Evolutionary conservation across 1,139 yeast genomes (phyloP), one percentile per base, ranked within the genome.

Genomic region (Candida sp.): DNA sequence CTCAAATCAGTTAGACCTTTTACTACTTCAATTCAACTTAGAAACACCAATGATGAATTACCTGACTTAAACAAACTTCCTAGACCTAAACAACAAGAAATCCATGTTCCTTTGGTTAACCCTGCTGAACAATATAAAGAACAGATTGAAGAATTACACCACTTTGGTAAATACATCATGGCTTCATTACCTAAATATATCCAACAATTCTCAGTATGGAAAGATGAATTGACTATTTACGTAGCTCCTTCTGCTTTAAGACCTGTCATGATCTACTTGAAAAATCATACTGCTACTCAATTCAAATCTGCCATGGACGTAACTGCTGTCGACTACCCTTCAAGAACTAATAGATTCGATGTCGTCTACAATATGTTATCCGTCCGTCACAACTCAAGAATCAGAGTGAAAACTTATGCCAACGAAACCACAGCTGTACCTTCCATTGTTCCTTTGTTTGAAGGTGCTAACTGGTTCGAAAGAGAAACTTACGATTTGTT

Each of bases 391-490:
- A 88, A 88, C 69, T 84, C 96, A 11, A 79, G 96, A 64, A 86
- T 88, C 62, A 78, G 96, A 65, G 91, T 88, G 60, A 88, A 88
- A 74, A 87, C 96, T 22, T 88, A 86, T 59, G 95, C 96, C 22
- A 82, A 82, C 46, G 96, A 88, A 65, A 81, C 87, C 42, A 77
- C 86, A 42, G 80, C 95, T 5, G 95, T 88, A 47, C 96, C 96
- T 37, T 82, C 90, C 44, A 66, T 85, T 48, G 82, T 84, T 19
- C 81, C 82, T 21, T 60, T 88, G 47, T 87, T 69, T 64, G 81
- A 82, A 61, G 95, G 96, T 50, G 85, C 90, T 49, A 87, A 88
- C 69, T 88, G 96, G 96, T 85, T 80, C 61, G 96, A 87, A 70
- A 80, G 96, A 65, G 96, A 87, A 65, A 82, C 95, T 11, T 87